Evolutionary conservation across 2,329 filamentous ascomycete species (phyloP).

Genomic region (Gliomastix tumulicola): DNA sequence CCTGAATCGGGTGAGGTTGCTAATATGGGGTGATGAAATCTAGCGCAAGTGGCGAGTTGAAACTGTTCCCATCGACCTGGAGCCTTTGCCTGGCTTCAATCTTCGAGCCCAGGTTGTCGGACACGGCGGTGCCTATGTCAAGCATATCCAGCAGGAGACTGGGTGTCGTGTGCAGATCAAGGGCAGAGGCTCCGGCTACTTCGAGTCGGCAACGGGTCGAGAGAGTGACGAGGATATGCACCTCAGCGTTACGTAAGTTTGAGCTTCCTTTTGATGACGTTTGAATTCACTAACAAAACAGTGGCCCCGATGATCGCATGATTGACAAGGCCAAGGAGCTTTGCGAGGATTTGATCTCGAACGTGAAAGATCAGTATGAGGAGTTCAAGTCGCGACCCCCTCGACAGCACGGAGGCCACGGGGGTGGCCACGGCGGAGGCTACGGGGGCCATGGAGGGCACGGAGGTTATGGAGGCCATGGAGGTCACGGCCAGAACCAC

Average conservation of each 20-base stretch:
- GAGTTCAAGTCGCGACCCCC: conserved; percentile 80
- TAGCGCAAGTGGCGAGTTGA: conserved; percentile 99
- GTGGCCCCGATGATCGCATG: conserved; percentile 79
- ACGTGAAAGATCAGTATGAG: conserved; percentile 86
- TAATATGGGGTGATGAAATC: conserved; percentile 8
- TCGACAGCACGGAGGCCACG: conserved; percentile 42
- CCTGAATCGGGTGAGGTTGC: conserved; percentile 1
- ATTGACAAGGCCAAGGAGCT: conserved; percentile 83
- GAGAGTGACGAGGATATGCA: conserved; percentile 98
- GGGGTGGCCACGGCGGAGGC: conserved; percentile 30
- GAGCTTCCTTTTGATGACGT: background rate
- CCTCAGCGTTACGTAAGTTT: conserved; percentile 80
- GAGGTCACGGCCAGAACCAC: conserved; percentile 24
- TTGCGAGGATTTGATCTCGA: conserved; percentile 79
- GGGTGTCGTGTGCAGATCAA: conserved; percentile 97
- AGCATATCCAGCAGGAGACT: conserved; percentile 95
- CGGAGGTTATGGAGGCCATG: conserved; percentile 22
- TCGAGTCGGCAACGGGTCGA: conserved; percentile 77
- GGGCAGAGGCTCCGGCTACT: conserved; percentile 87
- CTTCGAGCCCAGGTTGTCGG: conserved; percentile 93
- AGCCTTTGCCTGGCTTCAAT: conserved; percentile 91
- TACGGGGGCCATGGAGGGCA: conserved; percentile 31
- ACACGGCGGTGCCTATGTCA: conserved; percentile 89
- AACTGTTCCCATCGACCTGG: conserved; percentile 83
- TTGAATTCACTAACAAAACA: conserved; percentile 30